Evolutionary conservation across 306 rosid species (phyloP), one percentile per base, ranked within the genome.

Genomic region (Corylus americana): DNA sequence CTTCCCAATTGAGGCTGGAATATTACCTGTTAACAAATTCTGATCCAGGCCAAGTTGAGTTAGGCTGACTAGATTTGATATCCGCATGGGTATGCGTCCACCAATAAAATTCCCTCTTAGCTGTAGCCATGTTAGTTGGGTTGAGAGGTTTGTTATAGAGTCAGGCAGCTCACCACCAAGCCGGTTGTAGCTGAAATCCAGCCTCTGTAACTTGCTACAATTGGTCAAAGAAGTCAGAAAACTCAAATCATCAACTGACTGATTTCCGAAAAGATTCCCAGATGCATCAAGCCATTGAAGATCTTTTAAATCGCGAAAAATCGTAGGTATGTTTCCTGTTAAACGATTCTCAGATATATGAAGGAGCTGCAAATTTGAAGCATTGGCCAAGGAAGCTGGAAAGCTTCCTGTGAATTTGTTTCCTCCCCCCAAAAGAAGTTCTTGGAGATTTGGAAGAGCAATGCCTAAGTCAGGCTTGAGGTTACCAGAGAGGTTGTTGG

Each of bases 361-460:
- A 39, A 68, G 7, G 0, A 0, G 0, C 3, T 68, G 29, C 18
- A 39, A 0, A 6, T 12, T 0, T 35, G 72, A 68, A 18, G 27
- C 51, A 68, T 68, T 68, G 29, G 50, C 16, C 72, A 68, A 68
- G 18, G 51, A 35, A 42, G 50, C 16, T 68, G 29, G 72, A 44
- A 68, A 39, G 48, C 11, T 68, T 44, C 72, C 51, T 16, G 7
- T 37, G 20, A 68, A 37, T 42, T 3, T 18, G 51, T 68, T 68
- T 12, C 2, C 20, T 11, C 0, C 44, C 2, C 31, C 12, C 5
- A 1, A 11, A 62, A 62, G 42, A 62, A 62, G 42, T 1, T 0
- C 0, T 2, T 2, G 20, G n/a, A 62, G 69, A 31, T 62, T 62
- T 62, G 1, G 69, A 68, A 37, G 8, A 39, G 3, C 72, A 18